Evolutionary conservation across 441 rosid genomes (phyloP), one percentile per base, ranked within the genome.

Genomic region (Erodium moschatum): DNA sequence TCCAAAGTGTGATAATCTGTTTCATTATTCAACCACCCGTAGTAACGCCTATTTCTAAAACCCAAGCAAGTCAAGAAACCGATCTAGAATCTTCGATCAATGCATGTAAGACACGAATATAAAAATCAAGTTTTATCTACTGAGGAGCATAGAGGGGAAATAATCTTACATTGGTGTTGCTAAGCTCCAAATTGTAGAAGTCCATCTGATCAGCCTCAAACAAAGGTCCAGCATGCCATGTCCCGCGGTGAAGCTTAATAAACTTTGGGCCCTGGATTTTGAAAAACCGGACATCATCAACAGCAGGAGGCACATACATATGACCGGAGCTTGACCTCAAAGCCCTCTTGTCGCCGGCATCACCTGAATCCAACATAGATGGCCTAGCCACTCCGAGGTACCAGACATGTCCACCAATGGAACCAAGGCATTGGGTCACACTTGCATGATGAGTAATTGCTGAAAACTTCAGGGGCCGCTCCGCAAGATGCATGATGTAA

Each of bases 221-320:
- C 74, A 92, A 58, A 4, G 97, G 97, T 35, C 97, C 98, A 0
- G 81, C 96, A 29, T 92, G 98, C 96, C 98, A 92, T 0, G 96
- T 88, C 63, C 96, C 96, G 0, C 19, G 52, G 64, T 85, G 74
- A 10, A 87, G 85, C 61, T 88, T 90, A 52, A 90, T 66, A 72
- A 86, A 92, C 83, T 85, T 92, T 2, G 92, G 74, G 46, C 98
- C 96, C 0, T 84, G 66, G 66, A 92, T 24, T 67, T 82, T 87
- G 78, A 88, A 92, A 69, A 85, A 84, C 0, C 67, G 70, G 15
- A 90, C 87, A 4, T 83, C 81, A 0, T 83, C 92, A 63, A 85
- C 74, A n/a, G 75, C 54, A 0, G 96, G 97, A 72, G 93, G 88
- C 69, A 67, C 70, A 31, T 90, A 90, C 35, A 74, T 69, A 81